Conservation (phyloP, 306 rosid species). For the Parietaria judaica region DNA sequence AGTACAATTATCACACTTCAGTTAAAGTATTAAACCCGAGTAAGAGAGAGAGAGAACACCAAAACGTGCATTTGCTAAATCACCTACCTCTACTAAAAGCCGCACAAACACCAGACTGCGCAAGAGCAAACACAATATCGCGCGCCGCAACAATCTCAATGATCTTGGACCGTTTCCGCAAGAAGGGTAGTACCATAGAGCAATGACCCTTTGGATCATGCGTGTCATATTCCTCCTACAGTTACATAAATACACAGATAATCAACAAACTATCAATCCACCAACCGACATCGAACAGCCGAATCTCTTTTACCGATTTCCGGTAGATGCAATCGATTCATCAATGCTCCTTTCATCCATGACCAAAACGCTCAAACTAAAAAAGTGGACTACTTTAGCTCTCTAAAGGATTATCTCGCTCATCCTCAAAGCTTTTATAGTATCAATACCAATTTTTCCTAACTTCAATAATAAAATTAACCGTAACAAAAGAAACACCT, state of each 20-base stretch:
- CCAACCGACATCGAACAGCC: background rate
- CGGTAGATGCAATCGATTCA: background rate
- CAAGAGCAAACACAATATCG: constrained; percentile 67
- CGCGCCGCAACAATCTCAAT: constrained; percentile 86
- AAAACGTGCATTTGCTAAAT: background rate
- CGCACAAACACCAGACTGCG: constrained; percentile 88
- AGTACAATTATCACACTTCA: constrained; percentile 17
- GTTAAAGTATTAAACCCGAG: constrained; percentile 5
- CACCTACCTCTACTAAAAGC: constrained; percentile 75
- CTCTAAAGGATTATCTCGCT: background rate
- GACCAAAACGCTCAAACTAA: background rate
- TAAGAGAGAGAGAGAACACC: background rate
- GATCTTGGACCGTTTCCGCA: constrained; percentile 68
- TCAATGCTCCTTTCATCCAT: background rate
- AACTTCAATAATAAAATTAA: no score
- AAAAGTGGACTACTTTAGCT: no score
- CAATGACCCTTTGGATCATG: constrained; percentile 67
- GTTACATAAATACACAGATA: constrained; percentile 2
- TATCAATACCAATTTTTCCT: background rate
- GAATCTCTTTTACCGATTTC: background rate
- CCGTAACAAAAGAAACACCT: background rate
- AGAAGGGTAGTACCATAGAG: constrained; percentile 53
- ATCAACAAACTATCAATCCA: background rate
- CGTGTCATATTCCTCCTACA: constrained; percentile 65
- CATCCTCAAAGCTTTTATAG: background rate